Conservation (phyloP, 495 filamentous ascomycete genomes). For the Penicillium desertorum region DNA sequence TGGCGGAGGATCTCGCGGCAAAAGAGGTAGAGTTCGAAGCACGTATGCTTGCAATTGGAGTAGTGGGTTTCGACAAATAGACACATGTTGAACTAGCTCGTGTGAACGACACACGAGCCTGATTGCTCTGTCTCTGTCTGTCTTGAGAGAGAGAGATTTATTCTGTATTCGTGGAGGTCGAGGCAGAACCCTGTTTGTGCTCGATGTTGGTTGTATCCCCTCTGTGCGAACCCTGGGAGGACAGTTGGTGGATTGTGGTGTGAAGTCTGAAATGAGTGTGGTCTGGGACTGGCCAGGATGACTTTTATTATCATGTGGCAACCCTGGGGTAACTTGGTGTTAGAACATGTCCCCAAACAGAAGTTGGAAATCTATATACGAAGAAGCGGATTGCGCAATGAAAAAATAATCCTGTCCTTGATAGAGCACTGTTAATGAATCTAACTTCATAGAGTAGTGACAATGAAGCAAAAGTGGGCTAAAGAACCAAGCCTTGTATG, state of each 20-base stretch:
- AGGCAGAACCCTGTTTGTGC: not conserved
- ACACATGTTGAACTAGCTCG: slow-evolving; percentile 17
- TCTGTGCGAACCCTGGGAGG: not conserved
- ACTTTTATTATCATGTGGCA: too few relatives aligned
- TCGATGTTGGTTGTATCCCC: not conserved
- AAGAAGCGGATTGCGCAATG: not conserved
- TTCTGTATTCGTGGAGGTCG: not conserved
- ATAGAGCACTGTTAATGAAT: not conserved
- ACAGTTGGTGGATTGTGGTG: not conserved
- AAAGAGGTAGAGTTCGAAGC: slow-evolving; percentile 28
- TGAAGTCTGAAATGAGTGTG: too few relatives aligned
- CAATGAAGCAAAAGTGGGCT: not conserved
- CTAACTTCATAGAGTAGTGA: not conserved
- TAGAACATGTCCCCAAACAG: not conserved
- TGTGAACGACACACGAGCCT: not conserved
- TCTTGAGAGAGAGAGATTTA: not conserved
- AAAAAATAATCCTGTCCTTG: not conserved
- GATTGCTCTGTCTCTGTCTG: not conserved
- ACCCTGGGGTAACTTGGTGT: not conserved
- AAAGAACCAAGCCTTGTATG: not conserved
- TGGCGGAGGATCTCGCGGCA: slow-evolving; percentile 20
- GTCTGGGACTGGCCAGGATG: too few relatives aligned
- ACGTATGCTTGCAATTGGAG: slow-evolving; percentile 22
- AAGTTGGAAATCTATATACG: not conserved
- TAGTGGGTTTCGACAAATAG: slow-evolving; percentile 20